Conservation (phyloP, 192 early-diverging fungal genomes). For the Backusella tuberculispora region DNA sequence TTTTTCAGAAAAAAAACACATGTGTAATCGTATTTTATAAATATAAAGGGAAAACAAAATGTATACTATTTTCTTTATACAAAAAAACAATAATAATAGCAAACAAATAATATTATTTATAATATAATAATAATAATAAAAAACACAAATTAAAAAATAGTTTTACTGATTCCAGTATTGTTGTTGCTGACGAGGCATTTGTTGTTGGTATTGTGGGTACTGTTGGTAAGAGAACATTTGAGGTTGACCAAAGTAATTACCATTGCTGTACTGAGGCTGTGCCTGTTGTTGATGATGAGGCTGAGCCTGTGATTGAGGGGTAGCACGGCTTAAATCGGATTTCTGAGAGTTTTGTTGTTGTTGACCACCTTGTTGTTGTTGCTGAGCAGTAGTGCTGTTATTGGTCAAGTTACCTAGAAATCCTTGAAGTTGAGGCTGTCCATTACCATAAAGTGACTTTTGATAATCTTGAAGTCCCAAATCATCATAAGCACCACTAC, state of each 20-base stretch:
- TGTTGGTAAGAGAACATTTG: conserved; percentile 58
- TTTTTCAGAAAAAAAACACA: conserved; percentile 30
- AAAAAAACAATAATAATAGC: conserved; percentile 24
- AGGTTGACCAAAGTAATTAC: conserved; percentile 35
- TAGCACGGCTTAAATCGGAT: conserved; percentile 5
- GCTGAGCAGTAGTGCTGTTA: conserved; percentile 17
- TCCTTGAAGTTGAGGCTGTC: conserved; percentile 34
- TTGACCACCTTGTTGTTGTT: conserved; percentile 43
- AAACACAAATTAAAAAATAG: conserved; percentile 7
- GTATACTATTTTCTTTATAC: neutral
- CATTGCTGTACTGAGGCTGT: neutral
- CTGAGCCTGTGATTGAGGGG: conserved; percentile 34
- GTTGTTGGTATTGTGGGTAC: conserved; percentile 52
- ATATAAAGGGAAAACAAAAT: conserved; percentile 28
- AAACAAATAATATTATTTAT: neutral
- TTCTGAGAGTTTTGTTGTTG: conserved; percentile 34
- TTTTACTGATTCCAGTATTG: conserved; percentile 49
- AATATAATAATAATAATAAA: too few relatives aligned
- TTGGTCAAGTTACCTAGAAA: conserved; percentile 33
- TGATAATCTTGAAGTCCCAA: conserved; percentile 47
- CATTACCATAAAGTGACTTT: conserved; percentile 44
- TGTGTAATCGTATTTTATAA: conserved; percentile 24
- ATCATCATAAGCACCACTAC: conserved; percentile 44
- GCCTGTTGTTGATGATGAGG: conserved; percentile 34
- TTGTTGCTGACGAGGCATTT: conserved; percentile 39